These are phyloP conservation scores for Hippophae tibetana DNA, from an alignment of 306 rosid genomes.

Conservation along the genomic window DNA sequence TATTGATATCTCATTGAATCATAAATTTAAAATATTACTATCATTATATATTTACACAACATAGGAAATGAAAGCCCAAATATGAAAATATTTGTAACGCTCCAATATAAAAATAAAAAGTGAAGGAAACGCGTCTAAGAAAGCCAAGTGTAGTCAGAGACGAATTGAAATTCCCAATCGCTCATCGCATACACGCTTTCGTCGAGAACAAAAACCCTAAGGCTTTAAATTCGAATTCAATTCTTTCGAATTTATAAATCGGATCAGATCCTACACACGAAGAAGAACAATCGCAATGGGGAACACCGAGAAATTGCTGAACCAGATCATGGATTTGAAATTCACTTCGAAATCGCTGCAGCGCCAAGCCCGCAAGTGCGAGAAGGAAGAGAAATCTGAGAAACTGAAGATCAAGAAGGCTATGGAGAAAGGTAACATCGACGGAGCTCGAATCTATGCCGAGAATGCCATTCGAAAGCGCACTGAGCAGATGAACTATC, in stretches of 20 bases:
- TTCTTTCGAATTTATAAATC: not conserved
- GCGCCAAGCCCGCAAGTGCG: constrained; percentile 78
- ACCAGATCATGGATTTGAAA: constrained; percentile 93
- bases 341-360: constrained; percentile 87
- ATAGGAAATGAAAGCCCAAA: too few relatives aligned
- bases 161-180: too few relatives aligned
- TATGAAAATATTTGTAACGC: too few relatives aligned
- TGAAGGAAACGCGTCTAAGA: too few relatives aligned
- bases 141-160: too few relatives aligned
- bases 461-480: constrained; percentile 93
- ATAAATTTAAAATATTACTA: too few relatives aligned
- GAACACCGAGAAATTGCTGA: constrained; percentile 80
- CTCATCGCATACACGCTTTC: too few relatives aligned
- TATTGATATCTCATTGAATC: too few relatives aligned
- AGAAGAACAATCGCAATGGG: constrained; percentile 40
- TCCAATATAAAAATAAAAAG: too few relatives aligned
- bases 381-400: constrained; percentile 90
- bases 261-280: not conserved
- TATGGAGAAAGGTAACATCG: constrained; percentile 88
- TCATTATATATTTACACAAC: too few relatives aligned
- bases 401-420: constrained; percentile 91
- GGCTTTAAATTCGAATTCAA: not conserved
- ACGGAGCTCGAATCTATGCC: constrained; percentile 90
- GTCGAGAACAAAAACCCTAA: constrained; percentile 2
- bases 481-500: constrained; percentile 93